These are phyloP conservation scores for Extremus antarcticus DNA, from an alignment of 495 filamentous ascomycete species.

Conservation along the genomic window DNA sequence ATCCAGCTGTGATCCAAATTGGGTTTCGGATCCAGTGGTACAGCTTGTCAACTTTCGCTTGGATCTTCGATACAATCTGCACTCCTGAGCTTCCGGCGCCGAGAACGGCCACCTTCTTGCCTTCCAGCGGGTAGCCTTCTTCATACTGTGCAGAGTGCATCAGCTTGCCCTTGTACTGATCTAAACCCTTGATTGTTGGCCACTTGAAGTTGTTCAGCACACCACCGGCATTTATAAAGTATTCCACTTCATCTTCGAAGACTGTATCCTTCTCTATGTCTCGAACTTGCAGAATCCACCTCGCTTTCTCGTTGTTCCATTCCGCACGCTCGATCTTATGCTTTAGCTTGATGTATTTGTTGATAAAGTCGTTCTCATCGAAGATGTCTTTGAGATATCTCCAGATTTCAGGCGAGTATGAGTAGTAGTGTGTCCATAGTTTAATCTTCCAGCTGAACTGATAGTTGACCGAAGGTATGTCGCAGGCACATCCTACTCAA, in stretches of 20 bases:
- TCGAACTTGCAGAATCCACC: slow-evolving; percentile 27
- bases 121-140: slow-evolving; percentile 25
- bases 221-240: slow-evolving; percentile 34
- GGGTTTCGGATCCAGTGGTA: slow-evolving; percentile 31
- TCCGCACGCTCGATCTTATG: slow-evolving; percentile 25
- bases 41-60: slow-evolving; percentile 23
- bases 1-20: slow-evolving; percentile 33
- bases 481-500: slow-evolving; percentile 28
- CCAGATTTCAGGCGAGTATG: slow-evolving; percentile 33
- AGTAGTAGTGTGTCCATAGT: slow-evolving; percentile 36
- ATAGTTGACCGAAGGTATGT: slow-evolving; percentile 31
- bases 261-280: slow-evolving; percentile 24
- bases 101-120: slow-evolving; percentile 32
- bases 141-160: slow-evolving; percentile 34
- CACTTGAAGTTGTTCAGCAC: slow-evolving; percentile 33
- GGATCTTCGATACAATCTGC: slow-evolving; percentile 30
- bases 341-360: slow-evolving; percentile 29
- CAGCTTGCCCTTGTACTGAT: slow-evolving; percentile 29
- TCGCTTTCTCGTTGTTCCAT: slow-evolving; percentile 25
- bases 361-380: slow-evolving; percentile 31
- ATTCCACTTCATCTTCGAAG: slow-evolving; percentile 27
- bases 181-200: slow-evolving; percentile 27
- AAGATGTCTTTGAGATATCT: slow-evolving; percentile 36
- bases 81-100: slow-evolving; percentile 29
- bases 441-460: slow-evolving; percentile 32